These are phyloP conservation scores for Orbilia ellipsospora DNA, from an alignment of 2,329 filamentous ascomycete species.

Conservation along the genomic window DNA sequence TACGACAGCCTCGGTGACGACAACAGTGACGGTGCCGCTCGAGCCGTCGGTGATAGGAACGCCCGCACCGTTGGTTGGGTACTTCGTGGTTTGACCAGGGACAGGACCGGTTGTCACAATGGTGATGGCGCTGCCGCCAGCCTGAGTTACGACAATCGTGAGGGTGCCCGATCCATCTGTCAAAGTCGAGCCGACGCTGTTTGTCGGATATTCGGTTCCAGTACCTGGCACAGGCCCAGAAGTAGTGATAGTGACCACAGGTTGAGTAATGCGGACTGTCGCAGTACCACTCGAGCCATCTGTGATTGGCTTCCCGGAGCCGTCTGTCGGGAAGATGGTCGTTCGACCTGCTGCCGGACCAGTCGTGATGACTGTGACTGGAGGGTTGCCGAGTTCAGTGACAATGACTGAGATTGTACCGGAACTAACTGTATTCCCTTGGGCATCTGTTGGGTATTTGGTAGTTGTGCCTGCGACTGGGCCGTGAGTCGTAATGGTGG, in stretches of 20 bases:
- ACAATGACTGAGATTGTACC: slow-evolving; percentile 2
- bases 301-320: background rate
- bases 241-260: background rate
- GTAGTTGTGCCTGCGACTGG: slow-evolving; percentile 1
- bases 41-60: too few relatives aligned
- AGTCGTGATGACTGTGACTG: background rate
- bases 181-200: too few relatives aligned
- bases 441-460: background rate
- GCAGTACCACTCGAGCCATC: background rate
- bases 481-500: slow-evolving; percentile 1
- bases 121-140: too few relatives aligned
- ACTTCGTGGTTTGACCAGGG: too few relatives aligned
- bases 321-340: background rate
- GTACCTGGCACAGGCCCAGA: background rate
- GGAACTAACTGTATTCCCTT: background rate
- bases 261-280: slow-evolving; percentile 9
- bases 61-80: too few relatives aligned
- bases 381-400: background rate
- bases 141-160: too few relatives aligned
- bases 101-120: too few relatives aligned
- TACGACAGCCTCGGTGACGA: too few relatives aligned
- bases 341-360: background rate
- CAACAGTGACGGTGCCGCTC: too few relatives aligned
- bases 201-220: too few relatives aligned
- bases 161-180: too few relatives aligned